Evolutionary conservation across 345 rosid species (phyloP).

Genomic region (Sisymbrium irio): DNA sequence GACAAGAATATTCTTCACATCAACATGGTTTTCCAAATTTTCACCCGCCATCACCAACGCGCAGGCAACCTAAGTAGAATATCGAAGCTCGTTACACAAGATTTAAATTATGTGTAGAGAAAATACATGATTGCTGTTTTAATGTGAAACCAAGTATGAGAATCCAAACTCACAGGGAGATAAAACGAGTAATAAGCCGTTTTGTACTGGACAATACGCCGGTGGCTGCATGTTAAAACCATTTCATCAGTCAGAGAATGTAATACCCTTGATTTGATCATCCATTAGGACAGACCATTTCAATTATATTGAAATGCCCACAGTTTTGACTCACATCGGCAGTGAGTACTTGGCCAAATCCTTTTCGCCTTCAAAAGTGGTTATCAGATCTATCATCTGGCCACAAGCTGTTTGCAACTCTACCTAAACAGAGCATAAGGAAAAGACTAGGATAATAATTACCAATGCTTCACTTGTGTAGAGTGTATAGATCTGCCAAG

Average conservation of each 20-base stretch:
- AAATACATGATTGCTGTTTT: background rate
- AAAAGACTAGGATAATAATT: background rate
- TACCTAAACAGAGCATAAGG: constrained; percentile 42
- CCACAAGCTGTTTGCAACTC: constrained; percentile 76
- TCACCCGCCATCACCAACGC: constrained; percentile 76
- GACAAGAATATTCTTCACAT: constrained; percentile 59
- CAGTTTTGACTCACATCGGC: constrained; percentile 50
- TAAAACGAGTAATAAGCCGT: constrained; percentile 78
- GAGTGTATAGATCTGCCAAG: background rate
- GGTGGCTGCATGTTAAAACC: constrained; percentile 52
- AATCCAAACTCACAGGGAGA: constrained; percentile 63
- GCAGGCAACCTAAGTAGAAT: constrained; percentile 69
- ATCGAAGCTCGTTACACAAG: background rate
- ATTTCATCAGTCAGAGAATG: constrained; percentile 6
- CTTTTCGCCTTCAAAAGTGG: constrained; percentile 64
- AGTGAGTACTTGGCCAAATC: constrained; percentile 65
- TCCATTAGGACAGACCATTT: background rate
- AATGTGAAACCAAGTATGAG: background rate
- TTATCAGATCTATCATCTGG: constrained; percentile 83
- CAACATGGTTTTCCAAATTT: constrained; percentile 58
- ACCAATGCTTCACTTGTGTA: background rate
- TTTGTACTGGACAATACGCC: constrained; percentile 76
- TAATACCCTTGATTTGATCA: background rate
- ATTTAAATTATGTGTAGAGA: background rate
- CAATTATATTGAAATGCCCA: background rate